A percentile compares a stretch with the other conserved stretches of the same genome.
Conservation (phyloP, 495 filamentous ascomycete species). For the Annulohypoxylon stygium region DNA sequence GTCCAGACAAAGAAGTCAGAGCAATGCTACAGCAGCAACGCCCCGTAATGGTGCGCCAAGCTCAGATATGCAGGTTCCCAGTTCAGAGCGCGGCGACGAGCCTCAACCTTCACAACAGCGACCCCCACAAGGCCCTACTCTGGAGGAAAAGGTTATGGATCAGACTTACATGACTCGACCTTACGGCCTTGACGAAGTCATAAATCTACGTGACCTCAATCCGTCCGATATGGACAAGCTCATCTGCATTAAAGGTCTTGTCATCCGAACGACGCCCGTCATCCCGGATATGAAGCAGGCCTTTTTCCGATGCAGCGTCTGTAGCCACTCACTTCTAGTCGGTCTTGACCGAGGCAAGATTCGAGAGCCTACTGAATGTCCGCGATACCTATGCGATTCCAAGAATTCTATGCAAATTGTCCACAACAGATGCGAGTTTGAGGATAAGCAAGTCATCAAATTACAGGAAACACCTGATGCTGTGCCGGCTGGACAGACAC, state of each 20-base stretch:
- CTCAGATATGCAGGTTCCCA: constrained; percentile 80
- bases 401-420: constrained; percentile 98
- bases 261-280: constrained; percentile 94
- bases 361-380: constrained; percentile 91
- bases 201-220: constrained; percentile 96
- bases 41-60: constrained; percentile 62
- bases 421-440: constrained; percentile 94
- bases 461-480: constrained; percentile 97
- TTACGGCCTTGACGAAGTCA: constrained; percentile 85
- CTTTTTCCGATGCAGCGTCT: constrained; percentile 95
- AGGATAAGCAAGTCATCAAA: constrained; percentile 99
- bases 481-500: constrained; percentile 94
- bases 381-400: constrained; percentile 82
- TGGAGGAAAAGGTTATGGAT: constrained; percentile 74
- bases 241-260: constrained; percentile 93
- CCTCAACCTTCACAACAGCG: constrained; percentile 54
- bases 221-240: constrained; percentile 97
- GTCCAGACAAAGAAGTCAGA: constrained; percentile 73
- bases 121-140: constrained; percentile 51
- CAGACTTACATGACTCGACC: constrained; percentile 86
- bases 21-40: constrained; percentile 60
- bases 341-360: constrained; percentile 96
- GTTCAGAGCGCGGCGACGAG: constrained; percentile 74
- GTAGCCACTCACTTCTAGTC: constrained; percentile 89
- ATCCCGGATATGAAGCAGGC: constrained; percentile 97